Evolutionary conservation across 2,329 filamentous ascomycete genomes (phyloP), one percentile per base, ranked within the genome.

Genomic region (Cladophialophora exuberans): DNA sequence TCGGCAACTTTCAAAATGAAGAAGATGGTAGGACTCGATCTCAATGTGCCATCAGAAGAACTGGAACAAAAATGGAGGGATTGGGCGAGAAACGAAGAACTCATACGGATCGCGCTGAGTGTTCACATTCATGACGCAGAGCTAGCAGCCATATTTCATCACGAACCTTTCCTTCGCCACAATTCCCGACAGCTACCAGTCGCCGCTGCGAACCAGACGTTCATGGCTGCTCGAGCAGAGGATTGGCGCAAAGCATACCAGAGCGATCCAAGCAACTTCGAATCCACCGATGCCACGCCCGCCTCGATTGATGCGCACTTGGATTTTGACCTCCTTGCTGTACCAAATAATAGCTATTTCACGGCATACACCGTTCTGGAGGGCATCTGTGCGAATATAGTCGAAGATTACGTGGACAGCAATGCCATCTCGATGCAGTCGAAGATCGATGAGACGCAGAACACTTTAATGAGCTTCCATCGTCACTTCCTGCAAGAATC

Each of bases 71-170:
- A 46, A 11, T 69, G 66, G 67, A 52, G 59, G 33, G 50, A 48
- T 33, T 68, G 66, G 66, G 61, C 64, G 20, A 62, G 66, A 33
- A 49, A 52, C 17, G 67, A 69, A 48, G 64, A 68, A 39, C 53
- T 65, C 33, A 59, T 60, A n/a, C 64, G 66, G 10, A 65, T 68
- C 6, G 64, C 64, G 15, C 60, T 65, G n/a, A 48, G 39, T n/a
- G 63, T 54, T 44, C 56, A 44, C 57, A 66, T 49, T 20, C 58
- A 31, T 59, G 35, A 66, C 62, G 35, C 57, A 26, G 35, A 68
- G 58, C 65, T 68, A 54, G 66, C 46, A 33, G 38, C 60, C 42
- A 55, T 65, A 31, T 44, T 42, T 28, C 62, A 44, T 38, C 60
- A 62, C 26, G 60, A 60, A 23, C 57, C 60, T 3, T 57, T 62